Evolutionary conservation across 257 asterid species (phyloP).

Genomic region (Lycium barbarum): DNA sequence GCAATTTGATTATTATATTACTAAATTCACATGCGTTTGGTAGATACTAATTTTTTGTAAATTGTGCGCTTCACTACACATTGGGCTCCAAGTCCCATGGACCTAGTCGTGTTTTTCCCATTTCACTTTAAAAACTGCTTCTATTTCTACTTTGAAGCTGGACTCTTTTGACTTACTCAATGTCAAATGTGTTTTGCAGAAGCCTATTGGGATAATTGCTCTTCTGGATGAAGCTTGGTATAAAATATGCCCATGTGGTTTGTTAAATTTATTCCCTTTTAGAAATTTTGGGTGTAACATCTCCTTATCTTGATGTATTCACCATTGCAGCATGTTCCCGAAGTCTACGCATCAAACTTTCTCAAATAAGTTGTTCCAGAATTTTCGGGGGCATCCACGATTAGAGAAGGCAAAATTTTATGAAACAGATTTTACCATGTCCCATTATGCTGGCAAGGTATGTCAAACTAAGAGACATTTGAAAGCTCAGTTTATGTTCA

Average conservation of each 20-base stretch:
- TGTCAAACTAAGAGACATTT: constrained; percentile 35
- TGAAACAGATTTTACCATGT: constrained; percentile 88
- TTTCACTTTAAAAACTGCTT: background rate
- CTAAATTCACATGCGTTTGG: background rate
- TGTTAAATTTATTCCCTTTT: constrained; percentile 28
- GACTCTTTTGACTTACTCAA: constrained; percentile 32
- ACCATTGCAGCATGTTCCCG: constrained; percentile 89
- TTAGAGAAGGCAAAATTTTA: constrained; percentile 87
- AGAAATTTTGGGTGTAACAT: constrained; percentile 29
- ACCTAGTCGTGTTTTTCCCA: background rate
- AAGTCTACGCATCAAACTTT: constrained; percentile 95
- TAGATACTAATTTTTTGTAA: background rate
- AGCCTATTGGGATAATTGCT: constrained; percentile 94
- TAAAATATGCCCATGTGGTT: constrained; percentile 36
- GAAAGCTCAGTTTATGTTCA: constrained; percentile 15
- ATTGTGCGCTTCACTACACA: background rate
- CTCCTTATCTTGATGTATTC: constrained; percentile 38
- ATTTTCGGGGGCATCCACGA: constrained; percentile 78
- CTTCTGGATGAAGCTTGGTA: constrained; percentile 99
- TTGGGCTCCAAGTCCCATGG: constrained; percentile 7
- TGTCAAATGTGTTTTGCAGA: constrained; percentile 64
- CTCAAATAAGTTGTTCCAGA: constrained; percentile 87
- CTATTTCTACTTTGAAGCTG: background rate
- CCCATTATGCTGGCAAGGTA: constrained; percentile 99
- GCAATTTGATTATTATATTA: constrained; percentile 21